These are phyloP conservation scores for Chaetoceros muelleri DNA, from an alignment of 108 stramenopile species.

Conservation along the genomic window DNA sequence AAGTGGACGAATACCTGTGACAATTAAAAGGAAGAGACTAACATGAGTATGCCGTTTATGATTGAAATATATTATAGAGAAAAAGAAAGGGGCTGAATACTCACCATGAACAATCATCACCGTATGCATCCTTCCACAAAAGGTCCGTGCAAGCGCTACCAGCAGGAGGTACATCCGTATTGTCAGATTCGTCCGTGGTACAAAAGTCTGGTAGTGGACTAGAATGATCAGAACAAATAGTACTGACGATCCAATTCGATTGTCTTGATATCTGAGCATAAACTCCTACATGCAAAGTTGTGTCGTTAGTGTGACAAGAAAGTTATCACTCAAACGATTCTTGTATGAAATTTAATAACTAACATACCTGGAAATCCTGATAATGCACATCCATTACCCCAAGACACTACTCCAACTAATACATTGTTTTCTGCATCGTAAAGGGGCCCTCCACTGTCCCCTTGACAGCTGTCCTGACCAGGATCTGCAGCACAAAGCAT, in stretches of 20 bases:
- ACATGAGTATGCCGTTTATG: too few relatives aligned
- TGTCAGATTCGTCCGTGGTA: too few relatives aligned
- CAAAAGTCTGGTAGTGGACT: background rate
- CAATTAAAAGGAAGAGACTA: too few relatives aligned
- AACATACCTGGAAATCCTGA: conserved; percentile 14
- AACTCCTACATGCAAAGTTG: background rate
- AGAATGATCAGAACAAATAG: background rate
- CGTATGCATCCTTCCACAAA: too few relatives aligned
- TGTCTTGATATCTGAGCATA: background rate
- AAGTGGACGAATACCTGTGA: too few relatives aligned
- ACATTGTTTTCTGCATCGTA: conserved; percentile 19
- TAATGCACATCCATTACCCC: conserved; percentile 17
- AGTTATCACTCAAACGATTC: background rate
- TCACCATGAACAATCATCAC: too few relatives aligned
- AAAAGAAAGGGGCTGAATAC: too few relatives aligned
- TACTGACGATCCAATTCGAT: background rate
- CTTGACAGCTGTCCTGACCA: conserved; percentile 27
- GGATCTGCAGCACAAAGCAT: conserved; percentile 52
- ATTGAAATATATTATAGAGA: too few relatives aligned
- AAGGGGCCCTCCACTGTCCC: conserved; percentile 36
- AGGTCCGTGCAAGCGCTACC: too few relatives aligned
- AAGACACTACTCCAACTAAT: conserved; percentile 20
- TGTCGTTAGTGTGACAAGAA: background rate
- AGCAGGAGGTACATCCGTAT: too few relatives aligned
- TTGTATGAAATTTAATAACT: background rate